These are phyloP conservation scores for Lomentospora prolificans DNA, from an alignment of 2,329 filamentous ascomycete genomes.

Conservation along the genomic window DNA sequence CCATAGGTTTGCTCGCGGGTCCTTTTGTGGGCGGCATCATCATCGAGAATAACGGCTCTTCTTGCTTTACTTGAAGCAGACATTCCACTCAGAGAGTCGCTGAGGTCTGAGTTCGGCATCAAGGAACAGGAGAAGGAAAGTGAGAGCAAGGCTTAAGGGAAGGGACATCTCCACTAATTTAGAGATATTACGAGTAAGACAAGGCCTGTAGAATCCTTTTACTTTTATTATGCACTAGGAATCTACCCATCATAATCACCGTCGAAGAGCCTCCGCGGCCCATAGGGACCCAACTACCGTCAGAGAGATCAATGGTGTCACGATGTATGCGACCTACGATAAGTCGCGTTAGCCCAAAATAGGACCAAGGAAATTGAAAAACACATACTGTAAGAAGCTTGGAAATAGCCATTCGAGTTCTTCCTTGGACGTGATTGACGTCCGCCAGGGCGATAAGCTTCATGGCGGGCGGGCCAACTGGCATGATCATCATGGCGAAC, in stretches of 20 bases:
- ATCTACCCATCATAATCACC: not conserved
- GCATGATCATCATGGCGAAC: conserved; percentile 46
- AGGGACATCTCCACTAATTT: not conserved
- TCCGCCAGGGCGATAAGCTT: conserved; percentile 36
- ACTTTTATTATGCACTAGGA: not conserved
- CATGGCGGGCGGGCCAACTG: conserved; percentile 35
- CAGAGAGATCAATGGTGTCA: conserved; percentile 1
- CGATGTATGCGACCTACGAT: not conserved
- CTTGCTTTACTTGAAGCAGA: not conserved
- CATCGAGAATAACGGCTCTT: not conserved
- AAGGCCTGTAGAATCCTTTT: not conserved
- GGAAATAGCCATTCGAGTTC: conserved; percentile 31
- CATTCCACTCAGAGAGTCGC: not conserved
- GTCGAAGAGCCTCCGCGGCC: not conserved
- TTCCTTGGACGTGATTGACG: conserved; percentile 27
- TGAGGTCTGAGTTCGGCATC: not conserved
- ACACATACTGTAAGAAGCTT: conserved; percentile 30
- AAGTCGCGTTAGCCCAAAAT: not conserved
- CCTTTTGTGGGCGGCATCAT: not conserved
- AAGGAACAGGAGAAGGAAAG: not conserved
- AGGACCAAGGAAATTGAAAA: no score
- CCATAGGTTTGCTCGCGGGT: not conserved
- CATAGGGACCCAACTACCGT: not conserved
- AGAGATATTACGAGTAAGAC: no score
- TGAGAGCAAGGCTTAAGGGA: not conserved